Conservation (phyloP, 768 basidiomycete species). For the Leucocoprinus leucothites region DNA sequence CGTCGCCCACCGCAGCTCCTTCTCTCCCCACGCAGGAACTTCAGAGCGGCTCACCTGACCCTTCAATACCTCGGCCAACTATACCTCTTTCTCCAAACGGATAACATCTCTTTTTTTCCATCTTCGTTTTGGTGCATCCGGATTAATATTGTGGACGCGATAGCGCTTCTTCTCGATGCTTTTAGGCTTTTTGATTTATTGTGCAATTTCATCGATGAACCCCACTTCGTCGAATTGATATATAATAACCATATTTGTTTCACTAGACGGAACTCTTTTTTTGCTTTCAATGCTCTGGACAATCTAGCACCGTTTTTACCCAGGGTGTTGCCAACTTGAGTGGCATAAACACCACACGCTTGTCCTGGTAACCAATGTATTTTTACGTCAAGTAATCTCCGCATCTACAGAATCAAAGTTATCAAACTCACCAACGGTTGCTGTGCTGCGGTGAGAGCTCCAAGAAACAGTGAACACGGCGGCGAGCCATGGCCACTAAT, state of each 20-base stretch:
- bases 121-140: not conserved
- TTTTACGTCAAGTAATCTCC: not conserved
- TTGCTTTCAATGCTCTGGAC: not conserved
- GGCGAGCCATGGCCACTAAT: not conserved
- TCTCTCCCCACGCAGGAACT: constrained; percentile 3
- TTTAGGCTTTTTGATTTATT: not conserved
- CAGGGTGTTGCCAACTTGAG: too few relatives aligned
- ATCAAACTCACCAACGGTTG: not conserved
- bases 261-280: too few relatives aligned
- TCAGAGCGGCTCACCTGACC: not conserved
- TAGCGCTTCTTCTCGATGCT: not conserved
- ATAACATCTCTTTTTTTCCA: constrained; percentile 10
- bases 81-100: constrained; percentile 18
- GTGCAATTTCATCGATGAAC: not conserved
- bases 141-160: not conserved
- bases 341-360: not conserved
- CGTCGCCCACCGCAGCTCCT: not conserved
- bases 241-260: too few relatives aligned
- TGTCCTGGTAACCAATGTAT: not conserved
- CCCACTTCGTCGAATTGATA: too few relatives aligned
- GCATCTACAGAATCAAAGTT: not conserved
- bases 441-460: too few relatives aligned
- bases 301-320: not conserved
- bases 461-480: not conserved
- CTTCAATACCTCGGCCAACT: constrained; percentile 12